Evolutionary conservation across 148 eudicot species (phyloP), one percentile per base, ranked within the genome.

Genomic region (Pharnaceum exiguum): DNA sequence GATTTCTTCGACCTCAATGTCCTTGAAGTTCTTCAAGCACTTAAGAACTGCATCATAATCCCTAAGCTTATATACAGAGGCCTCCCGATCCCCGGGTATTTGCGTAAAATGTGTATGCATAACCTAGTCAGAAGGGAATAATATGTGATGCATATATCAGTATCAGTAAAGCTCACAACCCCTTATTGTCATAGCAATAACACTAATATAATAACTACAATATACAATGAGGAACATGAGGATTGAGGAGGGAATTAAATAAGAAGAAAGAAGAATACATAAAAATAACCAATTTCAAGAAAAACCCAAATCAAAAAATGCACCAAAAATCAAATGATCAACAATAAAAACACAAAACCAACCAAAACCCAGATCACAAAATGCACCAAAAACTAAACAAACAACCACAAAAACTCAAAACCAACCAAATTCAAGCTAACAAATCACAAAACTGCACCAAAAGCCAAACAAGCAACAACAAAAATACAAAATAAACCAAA

Each of bases 1-100:
- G 59, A 94, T 72, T 59, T 89, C 95, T 75, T 89, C 99, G 57
- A 74, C 72, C 46, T 79, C 87, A 69, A 89, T 49, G 51, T 75
- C 76, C 66, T 78, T 78, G 33, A 39, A 80, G 51, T 31, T 86
- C 86, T 74, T 89, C 68, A 94, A 74, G 70, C 91, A 83, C 73
- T 60, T 82, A 57, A 86, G 69, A 49, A 86, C 85, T 11, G 60
- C 65, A 59, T 81, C 91, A 66, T 89, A 94, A 59, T 86, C 96
- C 57, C 61, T 51, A 53, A 94, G 76, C 68, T 79, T 80, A 68
- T 75, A 94, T 38, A 89, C 99, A 76, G 79, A 72, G 26, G 96
- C 86, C 75, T 82, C 75, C 55, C 79, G 79, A 39, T 95, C 91
- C 59, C 75, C 89, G 76, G 69, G 75, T 47, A 73, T 73, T 77